Evolutionary conservation across 2,329 filamentous ascomycete species (phyloP), one percentile per base, ranked within the genome.

Genomic region (Aspergillus ochraceoroseus): DNA sequence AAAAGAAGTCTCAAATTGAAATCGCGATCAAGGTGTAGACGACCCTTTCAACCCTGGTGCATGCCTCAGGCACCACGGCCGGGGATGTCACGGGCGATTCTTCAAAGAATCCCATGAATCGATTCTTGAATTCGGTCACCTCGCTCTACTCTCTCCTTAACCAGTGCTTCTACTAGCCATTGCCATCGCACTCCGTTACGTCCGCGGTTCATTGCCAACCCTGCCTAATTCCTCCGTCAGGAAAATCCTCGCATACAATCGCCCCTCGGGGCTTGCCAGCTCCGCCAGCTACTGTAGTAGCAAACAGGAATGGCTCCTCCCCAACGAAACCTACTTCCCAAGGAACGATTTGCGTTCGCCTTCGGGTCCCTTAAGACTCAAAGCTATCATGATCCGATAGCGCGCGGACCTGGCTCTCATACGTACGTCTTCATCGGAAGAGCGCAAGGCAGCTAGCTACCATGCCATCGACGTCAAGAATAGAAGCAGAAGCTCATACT

Each of bases 341-440:
- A 86, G 60, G 80, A 87, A 35, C 74, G 76, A 39, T 87, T 94
- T 57, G 70, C 80, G 2, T 63, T 67, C 25, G 74, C 82, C 47
- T 87, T 94, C 62, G 71, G 74, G 14, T 74, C 72, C 20, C 72
- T 85, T 30, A 84, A 85, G 61, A 83, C 81, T 14, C 81, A 85
- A 53, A 73, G 76, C 12, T 92, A 92, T 65, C 73, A 74, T 48
- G 82, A 86, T 54, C 75, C 76, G 2, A 66, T 69, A 26, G 66
- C 76, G 15, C 70, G 79, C 50, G 74, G 74, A 5, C 69, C 68
- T 7, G 70, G 70, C 11, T 74, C 72, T 43, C 75, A 80, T 51
- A 75, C 73, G 79, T 82, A 66, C 49, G 74, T 66, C 44, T 28
- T 32, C 33, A 9, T 9, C 32, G 34, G 28, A 31, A 13, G 32